Evolutionary conservation across 352 stramenopile species (phyloP), one percentile per base, ranked within the genome.

Genomic region (Elongisporangium undulatum): DNA sequence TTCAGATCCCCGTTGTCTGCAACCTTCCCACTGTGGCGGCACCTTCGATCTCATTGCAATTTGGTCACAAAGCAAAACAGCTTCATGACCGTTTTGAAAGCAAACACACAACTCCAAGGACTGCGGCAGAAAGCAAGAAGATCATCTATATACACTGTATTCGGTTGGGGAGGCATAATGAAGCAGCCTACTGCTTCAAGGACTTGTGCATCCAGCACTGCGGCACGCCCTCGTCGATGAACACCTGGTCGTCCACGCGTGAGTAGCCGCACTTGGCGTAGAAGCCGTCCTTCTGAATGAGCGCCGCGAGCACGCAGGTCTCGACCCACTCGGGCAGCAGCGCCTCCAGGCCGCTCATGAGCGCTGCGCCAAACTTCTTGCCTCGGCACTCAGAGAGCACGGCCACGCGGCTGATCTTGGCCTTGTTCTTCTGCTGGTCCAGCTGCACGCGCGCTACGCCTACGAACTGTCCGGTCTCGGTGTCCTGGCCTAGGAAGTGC

Each of bases 341-440:
- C 60, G 68, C 51, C 19, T 87, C 77, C 1, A 79, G 34, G 4
- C 53, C 67, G 16, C 68, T 41, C 73, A 87, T 87, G 49, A 87
- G 53, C 38, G 49, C 55, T 17, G 66, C 51, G 17, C 75, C 77
- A 34, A 73, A 85, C n/a, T 50, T 65, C 64, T 84, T 85, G 39
- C 77, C 77, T 3, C 77, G 75, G 26, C 66, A 87, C 55, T 82
- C 73, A 20, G 69, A 55, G 22, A 85, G 64, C 60, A 87, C 75
- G 3, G 73, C 72, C 3, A 87, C 73, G 12, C 75, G 77, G 15
- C 77, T 75, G 24, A 87, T 55, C 62, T 80, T 82, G 34, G 71
- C 75, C 56, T 76, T 84, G 54, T 64, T 71, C 51, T 64, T 59
- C 6, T 49, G 53, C 0, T 65, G 41, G 49, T 75, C 66, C 1